Conservation (phyloP, 1,284 basidiomycete genomes). For the Trichosporon sp. region DNA sequence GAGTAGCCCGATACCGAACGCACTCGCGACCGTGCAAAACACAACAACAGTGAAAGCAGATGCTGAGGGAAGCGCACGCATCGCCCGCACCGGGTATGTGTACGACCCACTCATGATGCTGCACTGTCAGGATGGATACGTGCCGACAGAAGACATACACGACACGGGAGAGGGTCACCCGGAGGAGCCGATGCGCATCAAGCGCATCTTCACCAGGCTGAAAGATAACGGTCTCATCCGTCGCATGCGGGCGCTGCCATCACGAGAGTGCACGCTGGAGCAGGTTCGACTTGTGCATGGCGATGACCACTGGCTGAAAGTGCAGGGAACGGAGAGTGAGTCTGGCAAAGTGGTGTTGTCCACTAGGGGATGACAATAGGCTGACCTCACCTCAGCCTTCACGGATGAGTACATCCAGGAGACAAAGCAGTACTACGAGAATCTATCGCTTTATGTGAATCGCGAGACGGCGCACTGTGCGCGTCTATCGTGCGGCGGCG, state of each 20-base stretch:
- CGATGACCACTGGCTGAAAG: constrained; percentile 83
- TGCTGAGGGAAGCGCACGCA: constrained; percentile 8
- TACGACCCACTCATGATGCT: constrained; percentile 83
- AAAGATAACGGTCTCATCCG: constrained; percentile 57
- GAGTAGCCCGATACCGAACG: not conserved
- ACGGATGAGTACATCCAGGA: constrained; percentile 64
- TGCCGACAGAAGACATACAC: constrained; percentile 50
- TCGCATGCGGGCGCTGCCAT: constrained; percentile 72
- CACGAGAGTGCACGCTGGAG: constrained; percentile 64
- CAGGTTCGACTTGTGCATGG: constrained; percentile 87
- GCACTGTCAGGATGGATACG: constrained; percentile 54
- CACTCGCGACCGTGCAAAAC: not conserved
- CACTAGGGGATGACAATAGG: not conserved
- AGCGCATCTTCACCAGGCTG: constrained; percentile 67
- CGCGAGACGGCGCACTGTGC: constrained; percentile 78
- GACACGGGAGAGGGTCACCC: constrained; percentile 58
- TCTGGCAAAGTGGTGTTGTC: not conserved
- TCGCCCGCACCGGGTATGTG: constrained; percentile 64
- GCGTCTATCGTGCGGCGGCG: constrained; percentile 84
- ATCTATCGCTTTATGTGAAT: constrained; percentile 87
- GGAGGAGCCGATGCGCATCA: constrained; percentile 81
- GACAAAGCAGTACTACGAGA: constrained; percentile 74
- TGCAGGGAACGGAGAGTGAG: constrained; percentile 56
- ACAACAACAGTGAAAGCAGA: not conserved
- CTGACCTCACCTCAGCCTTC: constrained; percentile 56